phyloP scores from a whole-genome alignment of 2,329 filamentous ascomycete genomes.

The Penicillium sp. region DNA sequence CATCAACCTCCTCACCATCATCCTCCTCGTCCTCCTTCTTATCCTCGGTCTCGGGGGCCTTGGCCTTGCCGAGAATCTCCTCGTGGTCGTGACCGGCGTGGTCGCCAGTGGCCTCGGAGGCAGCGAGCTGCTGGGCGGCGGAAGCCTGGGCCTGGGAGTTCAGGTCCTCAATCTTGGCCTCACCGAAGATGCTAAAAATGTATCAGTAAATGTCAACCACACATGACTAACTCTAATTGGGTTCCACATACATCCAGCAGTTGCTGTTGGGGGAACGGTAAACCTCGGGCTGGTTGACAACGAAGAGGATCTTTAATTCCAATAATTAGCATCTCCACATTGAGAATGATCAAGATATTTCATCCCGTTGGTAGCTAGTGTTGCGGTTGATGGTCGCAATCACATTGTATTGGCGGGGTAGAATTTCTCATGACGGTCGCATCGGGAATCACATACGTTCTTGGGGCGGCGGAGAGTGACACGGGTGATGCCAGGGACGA shows the following conservation, averaged over 20 bases:
- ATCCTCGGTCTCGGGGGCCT: slow-evolving; percentile 59
- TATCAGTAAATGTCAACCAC: slow-evolving; percentile 25
- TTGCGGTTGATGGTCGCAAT: not conserved
- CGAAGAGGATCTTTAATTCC: slow-evolving; percentile 81
- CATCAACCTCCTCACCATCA: slow-evolving; percentile 93
- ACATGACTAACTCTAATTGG: not conserved
- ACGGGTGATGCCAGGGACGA: slow-evolving; percentile 94
- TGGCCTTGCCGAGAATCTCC: slow-evolving; percentile 60
- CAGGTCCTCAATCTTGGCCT: slow-evolving; percentile 99
- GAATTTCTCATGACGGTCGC: slow-evolving; percentile 11
- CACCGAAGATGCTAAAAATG: slow-evolving; percentile 82
- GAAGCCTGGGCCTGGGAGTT: slow-evolving; percentile 97
- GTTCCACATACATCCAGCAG: slow-evolving; percentile 87
- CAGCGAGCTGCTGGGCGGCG: slow-evolving; percentile 91
- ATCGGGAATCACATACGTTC: slow-evolving; percentile 70
- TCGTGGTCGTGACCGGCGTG: slow-evolving; percentile 60
- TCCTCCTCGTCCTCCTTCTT: slow-evolving; percentile 81
- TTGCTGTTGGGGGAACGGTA: slow-evolving; percentile 99
- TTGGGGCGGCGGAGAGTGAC: slow-evolving; percentile 98
- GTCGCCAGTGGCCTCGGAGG: slow-evolving; percentile 63
- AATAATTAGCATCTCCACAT: slow-evolving; percentile 21
- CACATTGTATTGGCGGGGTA: slow-evolving; percentile 2
- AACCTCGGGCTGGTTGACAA: slow-evolving; percentile 99
- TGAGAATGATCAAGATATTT: not conserved
- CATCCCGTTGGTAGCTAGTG: not conserved